These are phyloP conservation scores for Porphyra umbilicalis DNA, from an alignment of 31 red algal genomes.

Conservation along the genomic window DNA sequence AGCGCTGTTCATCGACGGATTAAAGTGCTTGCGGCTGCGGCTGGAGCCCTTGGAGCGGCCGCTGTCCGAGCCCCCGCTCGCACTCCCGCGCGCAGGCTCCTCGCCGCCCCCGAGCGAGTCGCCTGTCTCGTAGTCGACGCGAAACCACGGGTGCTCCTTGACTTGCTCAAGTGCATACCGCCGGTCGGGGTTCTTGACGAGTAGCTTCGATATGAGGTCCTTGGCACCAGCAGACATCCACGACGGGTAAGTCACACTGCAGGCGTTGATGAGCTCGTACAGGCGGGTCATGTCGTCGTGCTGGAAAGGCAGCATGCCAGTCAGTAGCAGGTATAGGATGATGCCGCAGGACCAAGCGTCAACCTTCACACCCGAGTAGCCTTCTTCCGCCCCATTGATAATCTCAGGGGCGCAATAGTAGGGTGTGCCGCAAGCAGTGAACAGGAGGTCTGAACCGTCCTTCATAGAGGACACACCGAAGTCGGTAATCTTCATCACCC, in stretches of 20 bases:
- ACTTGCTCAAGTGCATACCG: slow-evolving; percentile 16
- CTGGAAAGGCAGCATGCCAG: slow-evolving; percentile 29
- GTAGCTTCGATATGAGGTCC: slow-evolving; percentile 26
- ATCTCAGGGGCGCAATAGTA: slow-evolving; percentile 58
- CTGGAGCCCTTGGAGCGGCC: not conserved
- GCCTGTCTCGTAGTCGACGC: slow-evolving; percentile 63
- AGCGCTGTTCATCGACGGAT: not conserved
- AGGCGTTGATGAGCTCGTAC: slow-evolving; percentile 23
- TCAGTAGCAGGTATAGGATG: slow-evolving; percentile 20
- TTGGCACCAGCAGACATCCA: slow-evolving; percentile 17
- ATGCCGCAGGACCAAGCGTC: slow-evolving; percentile 46
- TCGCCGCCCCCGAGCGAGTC: slow-evolving; percentile 7
- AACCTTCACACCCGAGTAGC: slow-evolving; percentile 25
- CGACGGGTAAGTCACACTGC: slow-evolving; percentile 1
- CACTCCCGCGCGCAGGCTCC: not conserved
- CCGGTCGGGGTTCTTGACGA: slow-evolving; percentile 31
- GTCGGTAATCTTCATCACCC: slow-evolving; percentile 41
- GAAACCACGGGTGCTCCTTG: slow-evolving; percentile 67
- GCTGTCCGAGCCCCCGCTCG: not conserved
- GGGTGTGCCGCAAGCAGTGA: slow-evolving; percentile 41
- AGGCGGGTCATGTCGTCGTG: slow-evolving; percentile 20
- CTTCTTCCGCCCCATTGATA: slow-evolving; percentile 24
- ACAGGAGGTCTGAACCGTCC: slow-evolving; percentile 38
- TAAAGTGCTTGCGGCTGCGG: not conserved
- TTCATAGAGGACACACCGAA: slow-evolving; percentile 26